These are phyloP conservation scores for Ganoderma resinaceum DNA, from an alignment of 1,284 basidiomycete species.

Conservation along the genomic window DNA sequence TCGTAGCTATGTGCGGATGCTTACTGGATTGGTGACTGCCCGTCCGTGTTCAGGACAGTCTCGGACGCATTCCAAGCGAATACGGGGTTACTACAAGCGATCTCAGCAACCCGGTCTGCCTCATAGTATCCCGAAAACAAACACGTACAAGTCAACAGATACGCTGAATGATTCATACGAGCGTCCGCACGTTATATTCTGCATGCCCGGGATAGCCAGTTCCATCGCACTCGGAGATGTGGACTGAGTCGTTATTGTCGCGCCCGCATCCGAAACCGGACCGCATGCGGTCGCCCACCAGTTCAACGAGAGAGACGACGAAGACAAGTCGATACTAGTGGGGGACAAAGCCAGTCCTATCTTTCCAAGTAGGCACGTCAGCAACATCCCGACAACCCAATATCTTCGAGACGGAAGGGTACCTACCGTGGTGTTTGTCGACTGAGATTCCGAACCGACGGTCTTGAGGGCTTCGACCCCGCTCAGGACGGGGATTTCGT, in stretches of 20 bases:
- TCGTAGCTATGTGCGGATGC: neutral
- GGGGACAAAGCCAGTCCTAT: slow-evolving; percentile 11
- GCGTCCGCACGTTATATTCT: slow-evolving; percentile 7
- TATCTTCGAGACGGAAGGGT: too few relatives aligned
- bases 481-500: slow-evolving; percentile 11
- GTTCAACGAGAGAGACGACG: slow-evolving; percentile 12
- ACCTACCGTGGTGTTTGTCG: neutral
- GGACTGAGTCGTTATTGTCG: neutral
- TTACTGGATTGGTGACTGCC: slow-evolving; percentile 2
- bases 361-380: neutral
- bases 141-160: slow-evolving; percentile 14
- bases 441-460: neutral
- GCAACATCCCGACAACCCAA: neutral
- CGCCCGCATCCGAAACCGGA: neutral
- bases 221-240: neutral
- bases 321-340: slow-evolving; percentile 9
- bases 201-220: neutral
- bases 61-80: slow-evolving; percentile 14
- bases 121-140: neutral
- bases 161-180: slow-evolving; percentile 9
- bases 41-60: neutral
- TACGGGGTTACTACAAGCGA: slow-evolving; percentile 3
- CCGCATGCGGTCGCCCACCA: slow-evolving; percentile 19
- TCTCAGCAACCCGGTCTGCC: neutral
- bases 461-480: neutral